These are phyloP conservation scores for Podosphaera aphanis DNA, from an alignment of 2,329 filamentous ascomycete species.

Conservation along the genomic window DNA sequence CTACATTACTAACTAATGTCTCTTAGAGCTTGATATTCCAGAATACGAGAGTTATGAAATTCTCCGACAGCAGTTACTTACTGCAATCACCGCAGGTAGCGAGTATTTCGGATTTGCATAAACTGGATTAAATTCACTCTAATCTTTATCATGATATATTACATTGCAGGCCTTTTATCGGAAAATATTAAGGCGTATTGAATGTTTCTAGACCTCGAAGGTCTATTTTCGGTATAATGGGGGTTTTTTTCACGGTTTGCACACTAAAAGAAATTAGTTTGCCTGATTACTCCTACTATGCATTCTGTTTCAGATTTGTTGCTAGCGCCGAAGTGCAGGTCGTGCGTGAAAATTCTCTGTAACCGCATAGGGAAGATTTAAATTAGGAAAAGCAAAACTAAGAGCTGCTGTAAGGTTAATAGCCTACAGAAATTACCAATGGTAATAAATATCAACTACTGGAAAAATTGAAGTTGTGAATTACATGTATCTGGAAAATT, in stretches of 20 bases:
- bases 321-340: conserved; percentile 17
- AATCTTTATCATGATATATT: conserved; percentile 9
- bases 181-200: conserved; percentile 15
- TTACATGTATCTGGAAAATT: no score
- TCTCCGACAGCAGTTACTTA: conserved; percentile 69
- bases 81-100: conserved; percentile 90
- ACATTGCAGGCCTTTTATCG: conserved; percentile 14
- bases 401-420: no score
- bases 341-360: conserved; percentile 8
- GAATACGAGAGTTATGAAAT: conserved; percentile 94
- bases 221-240: conserved; percentile 7
- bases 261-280: conserved; percentile 1
- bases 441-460: no score
- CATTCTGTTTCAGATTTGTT: neutral
- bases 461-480: no score
- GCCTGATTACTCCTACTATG: neutral
- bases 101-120: conserved; percentile 96
- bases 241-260: conserved; percentile 2
- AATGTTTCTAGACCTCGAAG: conserved; percentile 5
- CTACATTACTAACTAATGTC: conserved; percentile 8
- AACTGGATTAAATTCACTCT: conserved; percentile 8
- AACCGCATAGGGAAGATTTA: no score
- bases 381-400: no score
- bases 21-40: conserved; percentile 76
- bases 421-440: no score